Conservation (phyloP, 768 basidiomycete genomes). For the Rossbeevera mucosa region DNA sequence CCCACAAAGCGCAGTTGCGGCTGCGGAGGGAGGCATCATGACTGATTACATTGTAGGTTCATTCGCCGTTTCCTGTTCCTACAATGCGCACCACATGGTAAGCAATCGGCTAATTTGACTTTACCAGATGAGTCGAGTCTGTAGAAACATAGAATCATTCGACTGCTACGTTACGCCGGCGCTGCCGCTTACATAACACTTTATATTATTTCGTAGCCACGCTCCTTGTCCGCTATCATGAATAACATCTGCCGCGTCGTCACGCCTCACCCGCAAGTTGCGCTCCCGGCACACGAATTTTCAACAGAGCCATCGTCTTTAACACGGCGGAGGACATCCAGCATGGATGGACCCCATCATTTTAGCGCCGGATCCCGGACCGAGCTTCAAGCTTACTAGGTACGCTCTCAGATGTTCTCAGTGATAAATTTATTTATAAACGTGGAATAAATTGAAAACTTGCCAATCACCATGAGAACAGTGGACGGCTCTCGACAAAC, state of each 20-base stretch:
- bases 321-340: neutral
- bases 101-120: neutral
- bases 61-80: neutral
- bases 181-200: too few species aligned
- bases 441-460: neutral
- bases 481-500: neutral
- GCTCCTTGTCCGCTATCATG: too few species aligned
- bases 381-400: neutral
- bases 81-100: neutral
- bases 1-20: neutral
- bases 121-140: neutral
- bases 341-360: neutral
- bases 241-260: too few species aligned
- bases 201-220: too few species aligned
- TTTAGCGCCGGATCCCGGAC: neutral
- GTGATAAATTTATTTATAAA: neutral
- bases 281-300: too few species aligned
- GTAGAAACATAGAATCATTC: too few species aligned
- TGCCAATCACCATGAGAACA: conserved; percentile 8
- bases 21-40: neutral
- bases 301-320: neutral
- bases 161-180: too few species aligned
- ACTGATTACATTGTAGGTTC: neutral
- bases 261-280: too few species aligned
- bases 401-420: neutral